Evolutionary conservation across 2,329 filamentous ascomycete species (phyloP), one percentile per base, ranked within the genome.

Genomic region (Hymenoscyphus repandus): DNA sequence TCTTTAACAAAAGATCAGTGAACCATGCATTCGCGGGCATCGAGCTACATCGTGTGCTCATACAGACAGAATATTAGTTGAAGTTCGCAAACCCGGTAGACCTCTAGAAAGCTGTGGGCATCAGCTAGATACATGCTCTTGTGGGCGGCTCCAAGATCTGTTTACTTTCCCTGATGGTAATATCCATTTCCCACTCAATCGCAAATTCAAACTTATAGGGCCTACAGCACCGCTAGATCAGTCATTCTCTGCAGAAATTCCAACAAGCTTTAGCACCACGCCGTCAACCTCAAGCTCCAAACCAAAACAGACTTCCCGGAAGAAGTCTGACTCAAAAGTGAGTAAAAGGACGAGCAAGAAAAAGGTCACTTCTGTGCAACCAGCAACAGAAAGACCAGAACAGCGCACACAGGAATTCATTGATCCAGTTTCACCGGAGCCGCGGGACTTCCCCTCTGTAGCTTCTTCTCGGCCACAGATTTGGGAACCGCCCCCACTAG

Each of bases 1-100:
- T 13, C n/a, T 30, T 9, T 22, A n/a, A 7, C 33, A 32, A 40
- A 31, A 10, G 2, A 42, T 17, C 43, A 64, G 61, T 45, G 57
- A 61, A 42, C 58, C 62, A 37, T 64, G 61, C 33, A 61, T 64
- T 32, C 56, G 62, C n/a, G 62, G 61, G 2, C 62, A 64, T 31
- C 50, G 62, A 47, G 60, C 61, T 10, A 63, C 60, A 40, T 58
- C 51, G 6, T 64, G 62, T 31, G 38, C 51, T 2, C 62, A 64
- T 33, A 59, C 51, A 1, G 61, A 62, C 42, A 45, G 62, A 31
- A 43, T 64, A 5, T 43, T 63, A 7, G 43, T 64, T 20, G 54
- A 59, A 47, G 62, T 64, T 5, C 60, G 62, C 5, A 64, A 62
- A 40, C 62, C 61, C 1, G 62, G 62, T 7, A 47, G 61, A 22